Conservation (phyloP, 441 rosid species). For the Aleurites moluccanus region DNA sequence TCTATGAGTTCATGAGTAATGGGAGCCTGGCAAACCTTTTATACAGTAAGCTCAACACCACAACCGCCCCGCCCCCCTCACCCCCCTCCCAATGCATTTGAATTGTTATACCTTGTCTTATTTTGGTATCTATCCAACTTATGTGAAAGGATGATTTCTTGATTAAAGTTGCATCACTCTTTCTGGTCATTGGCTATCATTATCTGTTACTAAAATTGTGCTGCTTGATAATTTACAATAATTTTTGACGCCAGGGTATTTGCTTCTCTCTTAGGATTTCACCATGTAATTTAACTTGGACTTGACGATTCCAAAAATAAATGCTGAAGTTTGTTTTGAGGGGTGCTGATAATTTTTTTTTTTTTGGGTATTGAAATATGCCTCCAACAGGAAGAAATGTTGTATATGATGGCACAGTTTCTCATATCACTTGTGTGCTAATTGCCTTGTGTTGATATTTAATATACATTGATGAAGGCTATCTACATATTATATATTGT, state of each 20-base stretch:
- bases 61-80: too few relatives aligned
- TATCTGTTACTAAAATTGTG: neutral
- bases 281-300: neutral
- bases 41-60: conserved; percentile 51
- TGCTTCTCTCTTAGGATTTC: neutral
- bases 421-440: neutral
- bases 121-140: neutral
- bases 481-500: neutral
- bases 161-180: neutral
- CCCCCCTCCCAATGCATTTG: too few relatives aligned
- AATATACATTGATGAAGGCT: neutral
- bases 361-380: neutral
- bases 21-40: conserved; percentile 85
- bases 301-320: neutral
- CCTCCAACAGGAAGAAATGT: neutral
- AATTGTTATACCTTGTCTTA: conserved; percentile 10
- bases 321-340: neutral
- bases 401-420: neutral
- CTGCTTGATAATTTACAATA: neutral
- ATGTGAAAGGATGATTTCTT: neutral
- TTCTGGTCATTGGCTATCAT: neutral
- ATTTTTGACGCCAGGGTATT: neutral
- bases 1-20: conserved; percentile 96
- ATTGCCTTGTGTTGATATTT: neutral
- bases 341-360: neutral